Evolutionary conservation across 2,329 filamentous ascomycete genomes (phyloP).

Genomic region (Scedosporium dehoogii): DNA sequence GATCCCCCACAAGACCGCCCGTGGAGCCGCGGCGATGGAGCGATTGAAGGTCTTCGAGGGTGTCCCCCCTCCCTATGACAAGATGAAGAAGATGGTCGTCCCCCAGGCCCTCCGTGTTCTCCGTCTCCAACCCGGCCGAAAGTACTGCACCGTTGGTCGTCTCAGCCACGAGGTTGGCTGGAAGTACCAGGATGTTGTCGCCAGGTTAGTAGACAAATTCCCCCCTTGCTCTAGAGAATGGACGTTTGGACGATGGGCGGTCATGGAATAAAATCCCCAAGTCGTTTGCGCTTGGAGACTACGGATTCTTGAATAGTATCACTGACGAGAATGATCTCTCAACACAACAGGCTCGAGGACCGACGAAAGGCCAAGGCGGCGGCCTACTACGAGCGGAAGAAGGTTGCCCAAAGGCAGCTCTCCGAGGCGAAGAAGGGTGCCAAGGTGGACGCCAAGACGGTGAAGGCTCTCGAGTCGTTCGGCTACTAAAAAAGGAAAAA

Average conservation of each 20-base stretch:
- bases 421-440: conserved; percentile 89
- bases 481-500: conserved; percentile 65
- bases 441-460: conserved; percentile 75
- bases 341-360: conserved; percentile 75
- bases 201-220: conserved; percentile 57
- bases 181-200: conserved; percentile 99
- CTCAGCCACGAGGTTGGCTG: conserved; percentile 98
- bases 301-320: conserved; percentile 9
- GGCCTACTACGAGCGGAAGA: conserved; percentile 99
- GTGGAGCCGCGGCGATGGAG: conserved; percentile 92
- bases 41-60: conserved; percentile 99
- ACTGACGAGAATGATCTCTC: background rate
- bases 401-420: conserved; percentile 83
- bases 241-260: background rate
- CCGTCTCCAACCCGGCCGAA: conserved; percentile 95
- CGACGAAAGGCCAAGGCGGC: conserved; percentile 98
- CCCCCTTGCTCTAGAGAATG: background rate
- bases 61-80: conserved; percentile 97
- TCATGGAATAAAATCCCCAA: background rate
- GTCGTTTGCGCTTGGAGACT: conserved; percentile 8
- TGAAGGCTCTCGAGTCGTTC: conserved; percentile 77
- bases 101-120: conserved; percentile 96
- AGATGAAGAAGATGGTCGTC: conserved; percentile 99
- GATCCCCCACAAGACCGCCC: conserved; percentile 99
- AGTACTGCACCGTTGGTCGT: conserved; percentile 99